phyloP scores from a whole-genome alignment of 768 basidiomycete species.

The Clitopilus passeckerianus region DNA sequence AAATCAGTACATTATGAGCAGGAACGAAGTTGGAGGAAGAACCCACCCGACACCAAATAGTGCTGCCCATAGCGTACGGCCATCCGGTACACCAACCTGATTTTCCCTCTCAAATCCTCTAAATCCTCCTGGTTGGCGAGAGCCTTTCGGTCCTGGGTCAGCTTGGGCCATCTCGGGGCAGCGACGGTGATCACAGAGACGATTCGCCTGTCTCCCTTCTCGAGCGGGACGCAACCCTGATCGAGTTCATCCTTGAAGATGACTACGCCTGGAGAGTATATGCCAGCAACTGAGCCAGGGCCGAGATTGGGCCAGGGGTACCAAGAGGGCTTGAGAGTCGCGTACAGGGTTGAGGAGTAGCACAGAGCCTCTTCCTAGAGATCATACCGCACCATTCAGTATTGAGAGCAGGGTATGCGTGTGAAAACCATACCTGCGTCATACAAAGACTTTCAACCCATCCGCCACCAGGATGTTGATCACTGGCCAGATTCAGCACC shows the following conservation, averaged over 20 bases:
- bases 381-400: not conserved
- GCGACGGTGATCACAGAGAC: conserved; percentile 44
- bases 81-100: conserved; percentile 37
- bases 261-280: conserved; percentile 41
- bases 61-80: conserved; percentile 30
- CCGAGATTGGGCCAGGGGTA: conserved; percentile 47
- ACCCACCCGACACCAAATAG: conserved; percentile 33
- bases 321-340: conserved; percentile 30
- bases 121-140: conserved; percentile 21
- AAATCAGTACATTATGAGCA: not conserved
- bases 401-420: not conserved
- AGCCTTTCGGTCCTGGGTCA: conserved; percentile 20
- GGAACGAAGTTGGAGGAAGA: not conserved
- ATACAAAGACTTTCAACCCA: conserved; percentile 21
- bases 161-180: conserved; percentile 26
- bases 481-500: conserved; percentile 37
- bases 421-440: conserved; percentile 22
- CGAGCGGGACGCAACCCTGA: conserved; percentile 31
- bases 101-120: conserved; percentile 35
- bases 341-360: conserved; percentile 41
- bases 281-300: conserved; percentile 29
- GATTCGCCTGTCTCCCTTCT: conserved; percentile 22
- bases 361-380: conserved; percentile 42
- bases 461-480: conserved; percentile 23
- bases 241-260: conserved; percentile 44